Evolutionary conservation across 805 yeast species (phyloP), one percentile per base, ranked within the genome.

Genomic region (Hanseniaspora mollemarum): DNA sequence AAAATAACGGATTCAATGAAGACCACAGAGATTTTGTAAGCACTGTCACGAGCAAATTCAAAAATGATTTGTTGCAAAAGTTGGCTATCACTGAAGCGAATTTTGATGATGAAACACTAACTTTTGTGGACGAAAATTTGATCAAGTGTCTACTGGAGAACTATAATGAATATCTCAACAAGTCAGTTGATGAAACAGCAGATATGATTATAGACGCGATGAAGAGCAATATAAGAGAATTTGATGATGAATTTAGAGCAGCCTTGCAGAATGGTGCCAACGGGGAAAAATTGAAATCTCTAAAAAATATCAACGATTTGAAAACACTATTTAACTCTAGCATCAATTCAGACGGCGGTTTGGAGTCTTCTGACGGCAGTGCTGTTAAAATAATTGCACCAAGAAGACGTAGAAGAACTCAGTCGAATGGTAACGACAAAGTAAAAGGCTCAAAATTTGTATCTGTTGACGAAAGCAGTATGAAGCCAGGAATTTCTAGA

Each of bases 31-130:
- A 36, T 25, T 41, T 41, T 19, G 28, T 41, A 12, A 31, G 29
- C 4, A 26, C 41, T 7, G 43, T 37, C 8, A 31, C 33, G 24
- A 25, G 19, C 8, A 29, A 16, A 2, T 33, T 39, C 12, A 44
- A 44, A 35, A 33, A 12, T 18, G 26, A 44, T 5, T 13, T 51
- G 9, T 3, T 44, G 6, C 21, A 51, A 8, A 51, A 44, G 19
- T 24, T 48, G 3, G 19, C 45, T n/a, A 32, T 28, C 16, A n/a
- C 10, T 3, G 26, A 31, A 3, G 6, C 8, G 13, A 31, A 31
- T 16, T 18, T 48, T 4, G 19, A 43, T 9, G 51, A 48, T 40
- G 43, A 37, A 1, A 6, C 36, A 24, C 19, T 48, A 18, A 19
- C 35, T 8, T 33, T 48, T 29, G 15, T 48, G 2, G 45, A 48